Percentiles rank a stretch among this genome's conserved stretches.
phyloP scores from a whole-genome alignment of 1,139 yeast species.

The Ogataea hybrid region DNA sequence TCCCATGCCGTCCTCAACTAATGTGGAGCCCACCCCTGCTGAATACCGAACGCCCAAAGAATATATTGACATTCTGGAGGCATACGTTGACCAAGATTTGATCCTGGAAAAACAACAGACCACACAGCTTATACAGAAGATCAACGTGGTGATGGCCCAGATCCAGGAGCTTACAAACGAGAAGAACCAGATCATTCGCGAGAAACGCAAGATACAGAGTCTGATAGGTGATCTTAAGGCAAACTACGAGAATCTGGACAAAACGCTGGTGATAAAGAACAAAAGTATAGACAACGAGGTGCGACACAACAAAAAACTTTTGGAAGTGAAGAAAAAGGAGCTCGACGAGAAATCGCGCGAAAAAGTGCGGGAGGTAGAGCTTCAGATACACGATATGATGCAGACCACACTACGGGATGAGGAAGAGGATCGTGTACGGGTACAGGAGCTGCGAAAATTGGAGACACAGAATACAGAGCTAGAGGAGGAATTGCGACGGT shows the following conservation, averaged over 20 bases:
- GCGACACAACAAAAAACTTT: slow-evolving; percentile 12
- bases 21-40: neutral
- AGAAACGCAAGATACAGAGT: slow-evolving; percentile 32
- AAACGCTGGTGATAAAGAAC: slow-evolving; percentile 12
- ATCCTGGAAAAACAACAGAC: slow-evolving; percentile 23
- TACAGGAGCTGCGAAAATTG: slow-evolving; percentile 2
- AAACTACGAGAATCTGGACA: slow-evolving; percentile 15
- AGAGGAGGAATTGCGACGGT: neutral
- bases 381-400: slow-evolving; percentile 9
- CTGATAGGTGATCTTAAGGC: slow-evolving; percentile 26
- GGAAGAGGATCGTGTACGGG: slow-evolving; percentile 9
- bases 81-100: slow-evolving; percentile 22
- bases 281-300: slow-evolving; percentile 18
- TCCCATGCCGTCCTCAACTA: slow-evolving; percentile 11
- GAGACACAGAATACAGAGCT: slow-evolving; percentile 1
- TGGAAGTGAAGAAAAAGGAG: slow-evolving; percentile 17
- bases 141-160: slow-evolving; percentile 14
- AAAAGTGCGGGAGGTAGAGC: slow-evolving; percentile 15
- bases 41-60: slow-evolving; percentile 16
- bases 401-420: slow-evolving; percentile 13
- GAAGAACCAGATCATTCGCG: slow-evolving; percentile 32
- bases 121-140: slow-evolving; percentile 15
- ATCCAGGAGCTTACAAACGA: slow-evolving; percentile 36
- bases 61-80: slow-evolving; percentile 21
- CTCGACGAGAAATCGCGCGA: slow-evolving; percentile 11